phyloP scores from a whole-genome alignment of 352 stramenopile species.

The Blastocystis sp. region DNA sequence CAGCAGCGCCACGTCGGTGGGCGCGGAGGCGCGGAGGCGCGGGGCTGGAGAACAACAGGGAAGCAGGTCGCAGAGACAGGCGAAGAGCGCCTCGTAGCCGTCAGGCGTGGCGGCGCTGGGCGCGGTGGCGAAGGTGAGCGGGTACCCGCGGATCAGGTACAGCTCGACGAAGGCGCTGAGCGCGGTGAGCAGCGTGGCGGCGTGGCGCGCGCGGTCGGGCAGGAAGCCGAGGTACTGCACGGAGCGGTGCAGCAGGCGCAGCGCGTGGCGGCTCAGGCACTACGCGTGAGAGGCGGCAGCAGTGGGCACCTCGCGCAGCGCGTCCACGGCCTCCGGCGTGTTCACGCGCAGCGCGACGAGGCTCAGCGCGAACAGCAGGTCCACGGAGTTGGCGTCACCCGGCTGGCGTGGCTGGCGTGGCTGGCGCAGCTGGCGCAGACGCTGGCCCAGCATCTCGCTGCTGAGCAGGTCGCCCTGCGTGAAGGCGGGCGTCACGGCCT shows the following conservation, averaged over 20 bases:
- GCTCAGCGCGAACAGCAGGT: neutral
- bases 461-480: neutral
- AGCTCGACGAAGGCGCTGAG: conserved; percentile 9
- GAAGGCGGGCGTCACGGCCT: neutral
- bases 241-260: neutral
- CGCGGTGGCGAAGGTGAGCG: neutral
- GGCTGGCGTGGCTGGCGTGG: neutral
- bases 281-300: neutral
- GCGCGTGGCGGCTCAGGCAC: neutral
- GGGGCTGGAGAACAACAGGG: neutral
- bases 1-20: neutral
- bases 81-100: conserved; percentile 12
- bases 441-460: neutral
- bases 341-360: neutral
- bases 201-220: neutral
- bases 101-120: neutral
- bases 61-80: neutral
- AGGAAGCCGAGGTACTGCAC: neutral
- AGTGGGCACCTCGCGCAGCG: neutral
- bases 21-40: neutral
- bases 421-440: neutral
- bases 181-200: neutral
- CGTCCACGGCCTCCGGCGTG: neutral
- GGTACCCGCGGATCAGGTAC: conserved; percentile 2
- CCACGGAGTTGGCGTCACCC: too few species aligned